Conservation (phyloP, 2,329 filamentous ascomycete species). For the Fusarium acutatum region DNA sequence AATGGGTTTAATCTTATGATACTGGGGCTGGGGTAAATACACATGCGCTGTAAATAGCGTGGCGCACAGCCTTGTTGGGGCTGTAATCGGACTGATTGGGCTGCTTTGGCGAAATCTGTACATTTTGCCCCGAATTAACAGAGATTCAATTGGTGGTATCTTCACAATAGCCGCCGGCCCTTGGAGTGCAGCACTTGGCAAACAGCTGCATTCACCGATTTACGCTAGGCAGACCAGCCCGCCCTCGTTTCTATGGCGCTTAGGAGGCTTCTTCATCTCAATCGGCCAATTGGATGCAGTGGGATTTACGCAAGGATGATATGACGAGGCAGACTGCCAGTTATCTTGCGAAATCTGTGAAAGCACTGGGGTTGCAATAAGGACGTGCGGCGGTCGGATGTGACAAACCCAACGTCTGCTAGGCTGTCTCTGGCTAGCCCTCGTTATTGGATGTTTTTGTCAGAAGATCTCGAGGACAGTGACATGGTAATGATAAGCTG, state of each 20-base stretch:
- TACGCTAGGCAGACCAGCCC: background rate
- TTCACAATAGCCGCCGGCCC: background rate
- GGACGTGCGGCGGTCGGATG: background rate
- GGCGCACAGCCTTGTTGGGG: background rate
- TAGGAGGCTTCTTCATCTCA: background rate
- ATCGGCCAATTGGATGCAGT: background rate
- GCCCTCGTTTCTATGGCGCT: background rate
- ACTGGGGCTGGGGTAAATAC: fast-evolving
- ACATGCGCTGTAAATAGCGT: background rate
- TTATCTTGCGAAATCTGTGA: too few relatives aligned
- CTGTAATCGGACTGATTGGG: background rate
- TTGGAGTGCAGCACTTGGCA: background rate
- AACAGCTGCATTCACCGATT: background rate
- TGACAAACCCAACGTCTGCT: background rate
- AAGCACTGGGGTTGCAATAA: background rate
- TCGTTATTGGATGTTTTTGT: background rate
- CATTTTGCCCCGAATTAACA: background rate
- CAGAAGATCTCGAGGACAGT: background rate
- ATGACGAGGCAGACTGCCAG: background rate
- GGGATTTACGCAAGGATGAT: fast-evolving
- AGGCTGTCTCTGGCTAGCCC: background rate
- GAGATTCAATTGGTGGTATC: background rate
- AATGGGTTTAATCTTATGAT: fast-evolving
- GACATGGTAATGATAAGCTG: fast-evolving
- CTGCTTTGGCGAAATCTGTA: background rate